These are phyloP conservation scores for Tulasnella sp. DNA, from an alignment of 768 basidiomycete genomes.

Conservation along the genomic window DNA sequence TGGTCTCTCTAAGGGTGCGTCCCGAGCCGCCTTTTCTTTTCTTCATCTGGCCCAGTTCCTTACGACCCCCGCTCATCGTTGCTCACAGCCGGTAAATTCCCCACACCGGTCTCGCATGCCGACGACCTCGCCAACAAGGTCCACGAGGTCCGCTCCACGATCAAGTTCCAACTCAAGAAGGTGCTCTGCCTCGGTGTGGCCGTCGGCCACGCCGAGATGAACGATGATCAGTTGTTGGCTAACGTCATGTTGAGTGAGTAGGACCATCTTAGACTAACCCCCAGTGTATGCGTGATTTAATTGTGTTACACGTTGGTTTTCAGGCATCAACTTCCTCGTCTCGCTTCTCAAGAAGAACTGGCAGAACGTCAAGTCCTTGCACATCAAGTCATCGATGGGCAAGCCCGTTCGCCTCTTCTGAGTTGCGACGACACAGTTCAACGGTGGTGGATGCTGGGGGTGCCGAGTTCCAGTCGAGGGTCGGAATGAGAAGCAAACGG, in stretches of 20 bases:
- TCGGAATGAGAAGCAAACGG: constrained; percentile 20
- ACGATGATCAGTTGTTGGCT: constrained; percentile 88
- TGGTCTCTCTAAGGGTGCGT: constrained; percentile 93
- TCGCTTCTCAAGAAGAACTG: constrained; percentile 99
- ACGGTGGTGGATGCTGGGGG: not conserved
- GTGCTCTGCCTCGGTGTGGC: constrained; percentile 98
- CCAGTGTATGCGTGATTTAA: not conserved
- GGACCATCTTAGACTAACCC: not conserved
- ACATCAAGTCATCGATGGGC: constrained; percentile 99
- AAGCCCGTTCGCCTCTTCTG: constrained; percentile 93
- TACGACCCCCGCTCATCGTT: not conserved
- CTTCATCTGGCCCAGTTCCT: not conserved
- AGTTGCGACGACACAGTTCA: constrained; percentile 19
- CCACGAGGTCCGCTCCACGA: constrained; percentile 92
- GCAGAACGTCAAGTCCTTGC: constrained; percentile 98
- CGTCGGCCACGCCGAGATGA: constrained; percentile 96
- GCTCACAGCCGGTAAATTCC: constrained; percentile 87
- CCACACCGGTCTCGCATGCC: constrained; percentile 84
- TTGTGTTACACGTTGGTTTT: not conserved
- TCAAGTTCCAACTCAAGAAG: constrained; percentile 99
- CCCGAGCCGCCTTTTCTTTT: not conserved
- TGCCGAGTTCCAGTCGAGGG: constrained; percentile 21
- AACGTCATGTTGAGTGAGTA: constrained; percentile 94
- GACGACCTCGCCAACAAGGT: constrained; percentile 89
- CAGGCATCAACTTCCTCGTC: constrained; percentile 97